These are phyloP conservation scores for Esteya vermicola DNA, from an alignment of 2,329 filamentous ascomycete species.

Conservation along the genomic window DNA sequence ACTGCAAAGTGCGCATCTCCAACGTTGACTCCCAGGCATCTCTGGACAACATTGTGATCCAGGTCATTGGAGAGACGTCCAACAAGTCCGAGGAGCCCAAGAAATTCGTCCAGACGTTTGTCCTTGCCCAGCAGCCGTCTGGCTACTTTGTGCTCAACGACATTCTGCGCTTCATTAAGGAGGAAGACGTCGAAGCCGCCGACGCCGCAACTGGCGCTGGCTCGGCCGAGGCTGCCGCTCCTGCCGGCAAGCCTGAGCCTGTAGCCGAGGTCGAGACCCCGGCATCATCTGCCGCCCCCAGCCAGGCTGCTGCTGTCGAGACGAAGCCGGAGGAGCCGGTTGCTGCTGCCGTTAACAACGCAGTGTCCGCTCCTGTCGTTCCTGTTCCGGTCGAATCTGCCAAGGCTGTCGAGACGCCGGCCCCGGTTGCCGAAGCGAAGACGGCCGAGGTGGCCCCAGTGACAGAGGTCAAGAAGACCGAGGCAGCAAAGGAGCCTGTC, in stretches of 20 bases:
- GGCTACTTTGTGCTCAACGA: constrained; percentile 98
- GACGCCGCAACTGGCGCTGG: constrained; percentile 23
- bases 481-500: constrained; percentile 52
- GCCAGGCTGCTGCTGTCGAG: constrained; percentile 40
- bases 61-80: constrained; percentile 95
- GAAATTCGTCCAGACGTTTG: constrained; percentile 97
- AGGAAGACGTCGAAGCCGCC: constrained; percentile 62
- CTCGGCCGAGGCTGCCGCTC: constrained; percentile 10
- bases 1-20: constrained; percentile 95
- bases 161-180: constrained; percentile 86
- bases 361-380: constrained; percentile 26
- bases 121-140: constrained; percentile 88
- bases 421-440: constrained; percentile 25
- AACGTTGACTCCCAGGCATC: constrained; percentile 96
- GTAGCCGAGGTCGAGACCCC: constrained; percentile 31
- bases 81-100: constrained; percentile 83
- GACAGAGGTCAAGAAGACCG: constrained; percentile 40
- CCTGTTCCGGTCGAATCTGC: constrained; percentile 17
- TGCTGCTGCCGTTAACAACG: constrained; percentile 16
- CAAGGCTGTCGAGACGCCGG: constrained; percentile 18
- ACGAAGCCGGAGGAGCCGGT: constrained; percentile 59
- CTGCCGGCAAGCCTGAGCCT: constrained; percentile 16
- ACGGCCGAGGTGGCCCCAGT: constrained; percentile 37
- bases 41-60: constrained; percentile 86
- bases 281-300: no score